Conservation (phyloP, 2,329 filamentous ascomycete genomes). For the Trichoderma citrinoviride region DNA sequence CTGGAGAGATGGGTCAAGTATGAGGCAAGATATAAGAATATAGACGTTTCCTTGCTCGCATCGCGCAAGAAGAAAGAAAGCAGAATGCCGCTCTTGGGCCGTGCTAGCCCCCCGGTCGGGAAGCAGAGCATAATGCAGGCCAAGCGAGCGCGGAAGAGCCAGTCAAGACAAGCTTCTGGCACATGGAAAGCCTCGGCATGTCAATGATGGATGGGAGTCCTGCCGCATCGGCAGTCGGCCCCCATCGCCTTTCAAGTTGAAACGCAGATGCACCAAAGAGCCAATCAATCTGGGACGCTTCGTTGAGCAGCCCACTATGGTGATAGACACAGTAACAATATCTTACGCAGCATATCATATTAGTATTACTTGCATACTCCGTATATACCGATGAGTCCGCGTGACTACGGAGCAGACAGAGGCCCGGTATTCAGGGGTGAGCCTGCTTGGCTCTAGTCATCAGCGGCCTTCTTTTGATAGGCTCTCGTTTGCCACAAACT, state of each 20-base stretch:
- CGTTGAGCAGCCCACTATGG: neutral
- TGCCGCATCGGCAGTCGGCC: neutral
- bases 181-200: neutral
- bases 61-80: conserved; percentile 19
- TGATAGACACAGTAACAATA: neutral
- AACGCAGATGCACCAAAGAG: neutral
- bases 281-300: neutral
- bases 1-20: conserved; percentile 49
- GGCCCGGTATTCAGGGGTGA: neutral
- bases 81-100: neutral
- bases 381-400: neutral
- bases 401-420: neutral
- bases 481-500: neutral
- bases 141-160: neutral
- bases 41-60: conserved; percentile 43
- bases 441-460: neutral
- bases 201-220: neutral
- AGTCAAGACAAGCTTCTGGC: neutral
- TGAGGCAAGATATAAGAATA: conserved; percentile 50
- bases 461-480: neutral
- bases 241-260: neutral
- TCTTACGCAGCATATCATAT: neutral
- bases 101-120: neutral
- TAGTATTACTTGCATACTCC: neutral
- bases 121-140: neutral